phyloP scores from a whole-genome alignment of 768 basidiomycete genomes.

The Lactarius sp. region DNA sequence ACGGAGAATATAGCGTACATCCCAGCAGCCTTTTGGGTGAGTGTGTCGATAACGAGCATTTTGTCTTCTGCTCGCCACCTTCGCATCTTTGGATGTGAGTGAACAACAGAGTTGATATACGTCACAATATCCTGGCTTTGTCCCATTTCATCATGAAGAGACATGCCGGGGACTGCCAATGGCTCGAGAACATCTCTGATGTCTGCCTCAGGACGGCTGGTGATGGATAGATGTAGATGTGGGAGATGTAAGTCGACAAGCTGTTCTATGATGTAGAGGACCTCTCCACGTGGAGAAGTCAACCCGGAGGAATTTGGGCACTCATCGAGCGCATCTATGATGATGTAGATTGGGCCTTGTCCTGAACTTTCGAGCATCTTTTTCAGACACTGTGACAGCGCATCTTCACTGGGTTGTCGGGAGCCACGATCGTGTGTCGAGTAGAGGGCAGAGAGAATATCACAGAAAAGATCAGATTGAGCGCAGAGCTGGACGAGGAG shows the following conservation, averaged over 20 bases:
- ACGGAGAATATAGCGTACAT: not conserved
- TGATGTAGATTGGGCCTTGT: not conserved
- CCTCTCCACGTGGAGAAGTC: not conserved
- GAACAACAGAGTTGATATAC: not conserved
- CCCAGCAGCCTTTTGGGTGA: not conserved
- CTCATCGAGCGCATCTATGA: not conserved
- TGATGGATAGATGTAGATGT: not conserved
- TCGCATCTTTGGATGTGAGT: too few relatives aligned
- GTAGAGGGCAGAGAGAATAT: not conserved
- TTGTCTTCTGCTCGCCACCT: not conserved
- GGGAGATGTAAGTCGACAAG: not conserved
- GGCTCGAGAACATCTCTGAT: not conserved
- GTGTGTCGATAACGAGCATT: not conserved
- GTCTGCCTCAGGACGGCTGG: not conserved
- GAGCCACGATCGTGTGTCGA: not conserved
- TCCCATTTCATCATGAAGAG: not conserved
- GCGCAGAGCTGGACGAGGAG: not conserved
- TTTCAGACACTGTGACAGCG: not conserved
- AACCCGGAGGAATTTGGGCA: not conserved
- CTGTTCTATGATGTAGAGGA: not conserved
- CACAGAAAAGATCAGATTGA: not conserved
- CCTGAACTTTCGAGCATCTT: not conserved
- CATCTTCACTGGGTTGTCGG: not conserved
- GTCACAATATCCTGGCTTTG: not conserved
- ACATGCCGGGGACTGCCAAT: not conserved